phyloP scores from a whole-genome alignment of 2,329 filamentous ascomycete species.

The Parafenestella ontariensis region DNA sequence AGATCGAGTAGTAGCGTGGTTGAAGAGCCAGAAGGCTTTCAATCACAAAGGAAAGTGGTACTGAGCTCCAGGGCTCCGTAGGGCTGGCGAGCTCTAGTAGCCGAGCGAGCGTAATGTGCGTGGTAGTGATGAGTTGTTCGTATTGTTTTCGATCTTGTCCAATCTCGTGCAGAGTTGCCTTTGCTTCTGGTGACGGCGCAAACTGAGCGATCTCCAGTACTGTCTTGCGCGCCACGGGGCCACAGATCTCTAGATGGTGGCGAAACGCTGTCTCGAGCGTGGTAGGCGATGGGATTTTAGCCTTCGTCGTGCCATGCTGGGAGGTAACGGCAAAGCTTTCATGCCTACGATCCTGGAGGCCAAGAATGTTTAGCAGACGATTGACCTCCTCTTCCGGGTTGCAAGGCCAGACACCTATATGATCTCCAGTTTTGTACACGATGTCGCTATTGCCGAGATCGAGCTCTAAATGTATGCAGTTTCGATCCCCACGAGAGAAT shows the following conservation, averaged over 20 bases:
- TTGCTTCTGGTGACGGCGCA: conserved; percentile 45
- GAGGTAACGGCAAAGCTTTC: conserved; percentile 38
- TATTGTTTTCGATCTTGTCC: conserved; percentile 46
- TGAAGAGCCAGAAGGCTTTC: conserved; percentile 37
- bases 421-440: conserved; percentile 55
- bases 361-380: conserved; percentile 39
- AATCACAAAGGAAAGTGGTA: conserved; percentile 44
- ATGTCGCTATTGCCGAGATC: conserved; percentile 48
- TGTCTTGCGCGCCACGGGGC: conserved; percentile 50
- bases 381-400: conserved; percentile 51
- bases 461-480: conserved; percentile 53
- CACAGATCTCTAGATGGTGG: conserved; percentile 58
- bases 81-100: conserved; percentile 43
- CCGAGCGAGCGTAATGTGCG: conserved; percentile 49
- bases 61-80: conserved; percentile 36
- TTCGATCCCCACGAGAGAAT: conserved; percentile 45
- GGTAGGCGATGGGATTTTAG: conserved; percentile 51
- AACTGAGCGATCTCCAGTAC: conserved; percentile 50
- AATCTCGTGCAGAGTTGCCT: conserved; percentile 37
- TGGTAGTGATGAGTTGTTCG: conserved; percentile 35
- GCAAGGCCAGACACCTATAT: conserved; percentile 51
- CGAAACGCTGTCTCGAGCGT: conserved; percentile 51
- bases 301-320: conserved; percentile 36
- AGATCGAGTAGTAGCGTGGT: conserved; percentile 45
- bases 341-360: conserved; percentile 23